Evolutionary conservation across 305 asterid species (phyloP), one percentile per base, ranked within the genome.

Genomic region (Solanum aculeatissimum): DNA sequence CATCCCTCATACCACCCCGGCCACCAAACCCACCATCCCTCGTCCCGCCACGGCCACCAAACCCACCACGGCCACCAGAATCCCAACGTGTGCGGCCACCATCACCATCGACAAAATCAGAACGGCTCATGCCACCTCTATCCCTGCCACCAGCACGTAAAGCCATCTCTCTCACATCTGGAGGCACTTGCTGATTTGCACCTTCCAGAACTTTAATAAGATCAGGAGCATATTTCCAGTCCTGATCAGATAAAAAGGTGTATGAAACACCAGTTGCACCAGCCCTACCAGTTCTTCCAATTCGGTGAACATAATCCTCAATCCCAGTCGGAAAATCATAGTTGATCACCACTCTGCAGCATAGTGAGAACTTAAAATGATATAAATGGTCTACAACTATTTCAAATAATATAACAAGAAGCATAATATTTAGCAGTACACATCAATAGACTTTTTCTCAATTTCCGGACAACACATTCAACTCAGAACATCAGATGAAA

Each of bases 231-330:
- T 93, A 87, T 86, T 95, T 96, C 97, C 97, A 93, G 88, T 96
- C 99, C 89, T 95, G 99, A 74, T 96, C 98, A n/a, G 98, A 93
- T 90, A 96, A 91, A 87, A 96, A 96, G 35, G 99, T 96, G 83
- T 92, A 93, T 14, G 99, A 77, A 29, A 94, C 60, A 49, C 99
- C 99, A 3, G 99, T 93, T 60, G 99, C 99, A 82, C 99, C 99
- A 82, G 99, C 99, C 86, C 99, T 90, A 71, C 98, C 99, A 51
- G 99, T 96, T 89, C 98, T 92, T 88, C 99, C 99, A 82, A 96
- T 96, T 69, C 98, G 97, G 80, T 96, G 99, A 85, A 96, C 99
- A 87, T 96, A 96, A 92, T 96, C 99, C 86, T 96, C 99, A 65
- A 96, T 85, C 71, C 99, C 99, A 62, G 97, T 95, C 4, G 99